Base-by-base conservation (phyloP, 192 early-diverging fungal genomes). In the Diversispora eburnea region DNA sequence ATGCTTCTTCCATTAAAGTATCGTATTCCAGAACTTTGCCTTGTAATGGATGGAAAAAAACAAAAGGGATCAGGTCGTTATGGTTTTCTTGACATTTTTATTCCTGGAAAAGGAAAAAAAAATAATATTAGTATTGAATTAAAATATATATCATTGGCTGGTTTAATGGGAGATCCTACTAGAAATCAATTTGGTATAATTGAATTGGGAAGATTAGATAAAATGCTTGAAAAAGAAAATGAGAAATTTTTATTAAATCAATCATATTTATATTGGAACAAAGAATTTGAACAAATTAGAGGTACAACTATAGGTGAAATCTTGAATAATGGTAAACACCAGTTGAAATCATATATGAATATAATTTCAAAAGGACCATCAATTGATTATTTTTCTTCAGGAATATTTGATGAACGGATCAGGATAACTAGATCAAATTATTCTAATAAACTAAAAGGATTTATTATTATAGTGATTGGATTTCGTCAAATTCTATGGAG, bases 1-100 rank as follows among this genome's bases (percentile, higher is more conserved):
- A 63, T 75, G 41, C 55, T 79, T 57, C 65, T 72, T 19, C 70
- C 69, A 20, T 64, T 33, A 59, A 42, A 5, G 33, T 72, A 73
- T 79, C 65, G 58, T n/a, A 56, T 79, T 39, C 75, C 75, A 46
- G 75, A 78, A 51, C 69, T 78, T 70, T 63, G 62, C n/a, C 74
- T 78, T 55, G 66, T 79, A 42, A 72, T 79, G 49, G 71, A 79
- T 52, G 58, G 70, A n/a, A 72, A 45, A 62, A 79, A 79, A 65
- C 33, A 39, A 59, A 56, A 61, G 52, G 75, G 78, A 67, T 45
- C 64, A 46, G 78, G 74, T 69, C 66, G 66, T 47, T 76, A 73
- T 67, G 70, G 65, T 57, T 73, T 70, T 77, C 56, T 69, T 48
- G 64, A 77, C 45, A 72, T 73, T 61, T 78, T 78, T 64, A 47